Evolutionary conservation across 2,329 filamentous ascomycete species (phyloP).

Genomic region (Cytospora piceicola): DNA sequence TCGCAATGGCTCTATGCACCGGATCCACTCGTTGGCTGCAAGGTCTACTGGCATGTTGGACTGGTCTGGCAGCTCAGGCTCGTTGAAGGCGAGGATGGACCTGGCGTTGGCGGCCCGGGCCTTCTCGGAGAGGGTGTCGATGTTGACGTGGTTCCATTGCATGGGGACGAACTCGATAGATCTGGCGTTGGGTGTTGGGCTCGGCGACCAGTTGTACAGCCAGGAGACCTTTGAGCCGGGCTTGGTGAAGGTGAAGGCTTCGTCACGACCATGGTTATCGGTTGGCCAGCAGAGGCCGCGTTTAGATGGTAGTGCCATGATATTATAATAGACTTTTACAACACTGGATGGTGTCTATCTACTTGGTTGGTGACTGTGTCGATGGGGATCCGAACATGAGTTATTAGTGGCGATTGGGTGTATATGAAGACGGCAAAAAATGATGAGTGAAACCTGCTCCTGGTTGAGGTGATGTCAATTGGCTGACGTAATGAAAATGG

Average conservation of each 20-base stretch:
- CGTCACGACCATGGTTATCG: conserved; percentile 31
- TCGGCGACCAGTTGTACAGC: conserved; percentile 36
- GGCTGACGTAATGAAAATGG: neutral
- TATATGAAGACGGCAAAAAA: neutral
- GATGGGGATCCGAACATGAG: neutral
- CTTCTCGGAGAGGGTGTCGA: conserved; percentile 29
- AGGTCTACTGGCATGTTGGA: conserved; percentile 33
- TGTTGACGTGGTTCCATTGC: conserved; percentile 37
- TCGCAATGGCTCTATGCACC: conserved; percentile 32
- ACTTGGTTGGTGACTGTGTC: neutral
- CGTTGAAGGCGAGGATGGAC: conserved; percentile 33
- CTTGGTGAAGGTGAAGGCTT: conserved; percentile 38
- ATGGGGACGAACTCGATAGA: conserved; percentile 33
- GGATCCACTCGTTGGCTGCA: conserved; percentile 33
- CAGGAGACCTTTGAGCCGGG: conserved; percentile 33
- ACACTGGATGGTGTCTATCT: no score
- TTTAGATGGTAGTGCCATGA: conserved; percentile 27
- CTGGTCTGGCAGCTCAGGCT: conserved; percentile 34
- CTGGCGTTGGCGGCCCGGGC: conserved; percentile 3
- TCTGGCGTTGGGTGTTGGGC: conserved; percentile 28
- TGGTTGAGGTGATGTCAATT: neutral
- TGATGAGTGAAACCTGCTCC: neutral
- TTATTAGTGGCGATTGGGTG: neutral
- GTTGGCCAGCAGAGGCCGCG: conserved; percentile 35
- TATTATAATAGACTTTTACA: neutral